These are phyloP conservation scores for Narthecium ossifragum DNA, from an alignment of 106 monocot species.

Conservation along the genomic window DNA sequence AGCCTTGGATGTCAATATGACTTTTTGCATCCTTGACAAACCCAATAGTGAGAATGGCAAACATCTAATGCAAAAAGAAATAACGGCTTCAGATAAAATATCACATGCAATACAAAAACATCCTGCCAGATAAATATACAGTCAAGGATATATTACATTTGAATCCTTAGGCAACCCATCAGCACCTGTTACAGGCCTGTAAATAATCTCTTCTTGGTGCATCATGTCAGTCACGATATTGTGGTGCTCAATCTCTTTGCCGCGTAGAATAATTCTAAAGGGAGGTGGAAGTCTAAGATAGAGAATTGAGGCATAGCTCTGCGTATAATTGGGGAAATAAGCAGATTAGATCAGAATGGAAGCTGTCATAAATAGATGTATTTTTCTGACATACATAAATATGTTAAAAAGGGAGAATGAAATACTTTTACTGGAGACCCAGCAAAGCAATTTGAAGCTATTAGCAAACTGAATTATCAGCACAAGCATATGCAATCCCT, in stretches of 20 bases:
- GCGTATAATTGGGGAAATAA: no score
- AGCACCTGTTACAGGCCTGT: conserved; percentile 45
- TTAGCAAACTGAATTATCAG: no score
- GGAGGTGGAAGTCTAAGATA: conserved; percentile 68
- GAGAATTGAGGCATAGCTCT: conserved; percentile 97
- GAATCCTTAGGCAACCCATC: conserved; percentile 43
- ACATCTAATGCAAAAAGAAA: conserved; percentile 47
- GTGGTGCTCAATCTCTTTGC: conserved; percentile 79
- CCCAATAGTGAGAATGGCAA: conserved; percentile 84
- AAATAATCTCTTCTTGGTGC: conserved; percentile 59
- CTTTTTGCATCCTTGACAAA: conserved; percentile 97
- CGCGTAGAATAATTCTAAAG: conserved; percentile 84
- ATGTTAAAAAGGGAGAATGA: no score
- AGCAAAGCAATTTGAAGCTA: no score
- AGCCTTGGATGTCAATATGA: conserved; percentile 97
- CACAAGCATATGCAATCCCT: no score
- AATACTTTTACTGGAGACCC: no score
- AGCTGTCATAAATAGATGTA: no score
- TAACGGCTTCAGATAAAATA: background rate
- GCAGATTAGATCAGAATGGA: no score
- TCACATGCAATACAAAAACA: background rate
- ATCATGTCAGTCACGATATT: conserved; percentile 93
- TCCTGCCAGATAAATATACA: background rate
- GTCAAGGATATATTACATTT: conserved; percentile 34
- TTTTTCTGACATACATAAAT: no score